These are phyloP conservation scores for Aspergillus sp. DNA, from an alignment of 2,329 filamentous ascomycete genomes.

Conservation along the genomic window DNA sequence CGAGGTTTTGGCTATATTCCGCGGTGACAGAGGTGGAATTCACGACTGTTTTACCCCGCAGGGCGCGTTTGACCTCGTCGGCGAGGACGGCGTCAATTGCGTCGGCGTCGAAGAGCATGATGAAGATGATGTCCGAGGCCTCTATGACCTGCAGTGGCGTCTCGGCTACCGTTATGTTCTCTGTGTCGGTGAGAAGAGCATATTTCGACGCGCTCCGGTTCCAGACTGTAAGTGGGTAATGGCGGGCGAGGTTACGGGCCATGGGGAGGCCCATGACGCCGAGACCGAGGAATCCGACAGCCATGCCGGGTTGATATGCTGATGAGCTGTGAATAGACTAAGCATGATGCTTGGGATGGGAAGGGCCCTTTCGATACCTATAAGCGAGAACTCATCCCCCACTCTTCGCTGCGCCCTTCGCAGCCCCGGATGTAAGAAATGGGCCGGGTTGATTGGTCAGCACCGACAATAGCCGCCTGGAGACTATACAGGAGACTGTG, in stretches of 20 bases:
- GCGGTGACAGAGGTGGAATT: not conserved
- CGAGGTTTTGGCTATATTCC: not conserved
- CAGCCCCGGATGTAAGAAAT: too few relatives aligned
- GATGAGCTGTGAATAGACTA: too few relatives aligned
- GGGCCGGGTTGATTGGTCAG: too few relatives aligned
- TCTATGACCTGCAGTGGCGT: not conserved
- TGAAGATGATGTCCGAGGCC: not conserved
- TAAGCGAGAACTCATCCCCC: too few relatives aligned
- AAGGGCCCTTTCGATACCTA: too few relatives aligned
- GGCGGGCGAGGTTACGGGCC: not conserved
- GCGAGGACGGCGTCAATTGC: not conserved
- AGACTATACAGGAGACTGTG: too few relatives aligned
- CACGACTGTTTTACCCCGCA: not conserved
- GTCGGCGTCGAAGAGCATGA: not conserved
- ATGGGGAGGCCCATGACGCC: not conserved
- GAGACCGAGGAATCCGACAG: not conserved
- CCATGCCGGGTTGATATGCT: not conserved
- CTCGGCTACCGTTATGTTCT: not conserved
- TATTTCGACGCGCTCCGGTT: not conserved
- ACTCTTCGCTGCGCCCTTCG: too few relatives aligned
- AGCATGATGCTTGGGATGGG: too few relatives aligned
- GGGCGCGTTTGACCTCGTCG: not conserved
- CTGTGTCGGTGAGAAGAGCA: not conserved
- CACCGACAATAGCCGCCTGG: too few relatives aligned
- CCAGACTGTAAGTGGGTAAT: not conserved